Evolutionary conservation across 306 rosid species (phyloP), one percentile per base, ranked within the genome.

Genomic region (Dryas octopetala): DNA sequence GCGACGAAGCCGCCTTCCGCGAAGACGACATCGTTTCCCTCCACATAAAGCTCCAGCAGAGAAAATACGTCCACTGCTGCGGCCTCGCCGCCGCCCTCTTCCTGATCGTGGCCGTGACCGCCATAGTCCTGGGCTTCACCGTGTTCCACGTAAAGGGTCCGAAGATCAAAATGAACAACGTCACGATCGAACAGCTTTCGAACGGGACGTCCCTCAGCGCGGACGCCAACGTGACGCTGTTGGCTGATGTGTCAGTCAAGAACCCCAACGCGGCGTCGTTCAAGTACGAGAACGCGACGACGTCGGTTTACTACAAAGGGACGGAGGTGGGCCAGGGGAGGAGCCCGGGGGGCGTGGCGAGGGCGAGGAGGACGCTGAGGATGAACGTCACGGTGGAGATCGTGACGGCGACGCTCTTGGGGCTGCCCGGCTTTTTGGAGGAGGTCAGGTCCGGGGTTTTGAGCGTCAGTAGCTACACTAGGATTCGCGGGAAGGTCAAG

Each of bases 261-360:
- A 87, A 87, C 57, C 89, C 91, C 3, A 87, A 87, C 83, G 74
- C 13, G 8, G 91, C 78, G 2, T 77, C 89, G 48, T 85, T 74
- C 62, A 75, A 58, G 57, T 87, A 61, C 59, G 57, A 45, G 1
- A 74, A 75, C 60, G 45, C 85, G 23, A 69, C 80, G 13, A 82
- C 78, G 1, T 8, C 5, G 15, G 65, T 84, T 61, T 75, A 53
- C 54, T 82, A 74, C 78, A 66, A 5, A 11, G 70, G 47, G 15
- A 44, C 3, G 4, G 70, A 7, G 38, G 79, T 85, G 38, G 91
- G 89, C 0, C 71, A 80, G 59, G 87, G 77, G 17, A 48, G 58
- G 74, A 70, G 4, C 9, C 87, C 84, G 7, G 32, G 72, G 17
- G 87, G 89, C 5, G 63, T 70, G 70, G 84, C 87, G 3, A 80